These are phyloP conservation scores for Trichoderma arundinaceum DNA, from an alignment of 2,329 filamentous ascomycete species.

Conservation along the genomic window DNA sequence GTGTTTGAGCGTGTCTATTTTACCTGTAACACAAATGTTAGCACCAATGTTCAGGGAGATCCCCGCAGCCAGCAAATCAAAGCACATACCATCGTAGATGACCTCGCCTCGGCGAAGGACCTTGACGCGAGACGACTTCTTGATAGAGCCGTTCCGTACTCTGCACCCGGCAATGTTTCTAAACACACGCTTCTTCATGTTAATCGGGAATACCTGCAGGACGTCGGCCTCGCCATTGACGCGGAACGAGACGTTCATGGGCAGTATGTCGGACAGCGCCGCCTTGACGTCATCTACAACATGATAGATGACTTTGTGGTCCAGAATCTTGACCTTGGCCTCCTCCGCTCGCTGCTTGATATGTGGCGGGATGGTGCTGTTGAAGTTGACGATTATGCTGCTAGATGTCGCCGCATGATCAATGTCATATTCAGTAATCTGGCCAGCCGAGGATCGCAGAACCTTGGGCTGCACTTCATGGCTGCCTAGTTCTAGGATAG, in stretches of 20 bases:
- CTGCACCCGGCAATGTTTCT: slow-evolving; percentile 85
- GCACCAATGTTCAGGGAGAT: not conserved
- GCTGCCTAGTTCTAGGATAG: slow-evolving; percentile 79
- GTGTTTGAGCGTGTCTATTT: slow-evolving; percentile 82
- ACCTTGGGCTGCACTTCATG: slow-evolving; percentile 80
- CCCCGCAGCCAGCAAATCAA: not conserved
- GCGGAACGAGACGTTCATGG: slow-evolving; percentile 67
- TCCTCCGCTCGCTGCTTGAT: slow-evolving; percentile 73
- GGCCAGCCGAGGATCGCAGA: slow-evolving; percentile 77
- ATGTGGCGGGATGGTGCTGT: slow-evolving; percentile 69
- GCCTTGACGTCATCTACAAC: slow-evolving; percentile 74
- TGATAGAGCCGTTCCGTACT: slow-evolving; percentile 79
- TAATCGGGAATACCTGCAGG: slow-evolving; percentile 82
- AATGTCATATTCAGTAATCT: slow-evolving; percentile 83
- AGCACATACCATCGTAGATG: slow-evolving; percentile 79
- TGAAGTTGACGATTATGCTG: slow-evolving; percentile 85
- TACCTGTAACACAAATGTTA: slow-evolving; percentile 58
- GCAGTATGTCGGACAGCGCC: slow-evolving; percentile 71
- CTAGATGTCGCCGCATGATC: slow-evolving; percentile 81
- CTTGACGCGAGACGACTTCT: slow-evolving; percentile 66
- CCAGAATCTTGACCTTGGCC: slow-evolving; percentile 75
- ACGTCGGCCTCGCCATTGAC: slow-evolving; percentile 91
- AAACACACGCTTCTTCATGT: slow-evolving; percentile 71
- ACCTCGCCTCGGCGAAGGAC: slow-evolving; percentile 73
- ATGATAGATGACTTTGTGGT: slow-evolving; percentile 87